Percentiles rank a stretch among this genome's conserved stretches.
Conservation (phyloP, 768 basidiomycete species). For the Leccinum truebloodii region DNA sequence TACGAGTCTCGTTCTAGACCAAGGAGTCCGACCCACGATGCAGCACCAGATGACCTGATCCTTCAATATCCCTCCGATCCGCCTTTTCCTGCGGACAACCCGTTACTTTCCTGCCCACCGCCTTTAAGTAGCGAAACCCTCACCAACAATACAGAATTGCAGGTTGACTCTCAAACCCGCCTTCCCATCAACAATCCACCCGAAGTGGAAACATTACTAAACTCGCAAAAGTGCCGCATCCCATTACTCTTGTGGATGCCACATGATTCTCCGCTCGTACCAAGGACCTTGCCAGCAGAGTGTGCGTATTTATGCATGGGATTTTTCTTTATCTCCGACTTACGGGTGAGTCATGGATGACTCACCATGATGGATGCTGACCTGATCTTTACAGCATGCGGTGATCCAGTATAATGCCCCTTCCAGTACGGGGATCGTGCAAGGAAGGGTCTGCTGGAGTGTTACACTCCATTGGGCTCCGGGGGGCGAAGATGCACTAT, state of each 20-base stretch:
- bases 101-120: not conserved
- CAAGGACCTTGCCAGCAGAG: conserved; percentile 33
- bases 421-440: conserved; percentile 4
- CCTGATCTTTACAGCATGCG: conserved; percentile 16
- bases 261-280: conserved; percentile 30
- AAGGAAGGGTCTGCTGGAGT: conserved; percentile 45
- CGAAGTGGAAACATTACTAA: conserved; percentile 44
- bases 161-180: not conserved
- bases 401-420: conserved; percentile 1
- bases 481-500: conserved; percentile 46
- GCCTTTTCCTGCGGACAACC: not conserved
- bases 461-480: conserved; percentile 49
- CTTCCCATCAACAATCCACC: conserved; percentile 37
- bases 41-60: not conserved
- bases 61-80: not conserved
- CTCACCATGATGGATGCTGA: conserved; percentile 1
- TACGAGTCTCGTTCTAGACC: not conserved
- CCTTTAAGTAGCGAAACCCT: not conserved
- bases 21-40: not conserved
- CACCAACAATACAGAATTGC: not conserved
- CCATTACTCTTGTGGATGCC: conserved; percentile 47
- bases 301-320: conserved; percentile 48
- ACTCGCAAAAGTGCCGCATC: conserved; percentile 38
- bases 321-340: conserved; percentile 43
- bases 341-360: conserved; percentile 35